Conservation (phyloP, 257 asterid species). For the Ehretia macrophylla region DNA sequence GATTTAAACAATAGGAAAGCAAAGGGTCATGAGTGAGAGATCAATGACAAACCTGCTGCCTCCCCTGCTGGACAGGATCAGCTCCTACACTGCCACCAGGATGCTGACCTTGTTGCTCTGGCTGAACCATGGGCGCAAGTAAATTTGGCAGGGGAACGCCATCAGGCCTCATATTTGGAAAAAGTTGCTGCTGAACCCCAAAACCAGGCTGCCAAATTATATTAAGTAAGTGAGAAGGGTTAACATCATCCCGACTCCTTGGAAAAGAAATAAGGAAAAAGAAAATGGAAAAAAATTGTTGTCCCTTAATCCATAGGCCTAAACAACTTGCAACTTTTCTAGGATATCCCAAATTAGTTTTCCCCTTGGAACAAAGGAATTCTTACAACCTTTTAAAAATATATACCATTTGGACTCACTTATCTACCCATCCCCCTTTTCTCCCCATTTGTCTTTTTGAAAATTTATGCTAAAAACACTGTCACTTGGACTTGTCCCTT, state of each 20-base stretch:
- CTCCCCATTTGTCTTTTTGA: no score
- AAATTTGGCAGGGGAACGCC: conserved; percentile 84
- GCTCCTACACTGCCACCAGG: conserved; percentile 71
- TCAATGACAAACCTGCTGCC: conserved; percentile 45
- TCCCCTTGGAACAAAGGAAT: no score
- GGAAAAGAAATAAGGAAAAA: not conserved
- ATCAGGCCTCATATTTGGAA: conserved; percentile 94
- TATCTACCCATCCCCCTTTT: no score
- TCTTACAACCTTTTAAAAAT: no score
- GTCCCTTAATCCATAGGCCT: no score
- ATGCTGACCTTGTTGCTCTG: conserved; percentile 90
- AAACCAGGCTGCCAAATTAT: conserved; percentile 70
- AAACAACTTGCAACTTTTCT: not conserved
- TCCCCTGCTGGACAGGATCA: conserved; percentile 75
- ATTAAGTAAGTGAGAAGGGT: not conserved
- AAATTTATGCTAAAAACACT: no score
- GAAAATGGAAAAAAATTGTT: not conserved
- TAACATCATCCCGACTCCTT: no score
- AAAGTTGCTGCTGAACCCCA: conserved; percentile 96
- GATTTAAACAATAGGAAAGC: not conserved
- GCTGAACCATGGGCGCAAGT: conserved; percentile 84
- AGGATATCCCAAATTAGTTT: no score
- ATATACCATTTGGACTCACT: no score
- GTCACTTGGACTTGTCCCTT: no score
- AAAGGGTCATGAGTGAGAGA: not conserved